phyloP scores from a whole-genome alignment of 75 land plant genomes.

The Cupressus sempervirens region DNA sequence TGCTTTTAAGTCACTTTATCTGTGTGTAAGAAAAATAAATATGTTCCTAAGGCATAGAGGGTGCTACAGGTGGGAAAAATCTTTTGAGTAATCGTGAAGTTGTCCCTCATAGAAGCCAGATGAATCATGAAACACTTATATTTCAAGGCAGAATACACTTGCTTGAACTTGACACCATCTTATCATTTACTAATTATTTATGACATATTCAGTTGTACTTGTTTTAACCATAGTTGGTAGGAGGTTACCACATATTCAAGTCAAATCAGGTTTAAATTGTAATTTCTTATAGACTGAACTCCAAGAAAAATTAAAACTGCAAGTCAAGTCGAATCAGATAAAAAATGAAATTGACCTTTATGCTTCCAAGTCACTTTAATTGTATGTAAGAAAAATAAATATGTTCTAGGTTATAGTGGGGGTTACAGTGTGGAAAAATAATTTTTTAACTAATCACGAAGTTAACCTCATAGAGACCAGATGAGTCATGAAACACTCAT shows the following conservation, averaged over 20 bases:
- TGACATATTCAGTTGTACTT: too few species aligned
- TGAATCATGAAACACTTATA: not conserved
- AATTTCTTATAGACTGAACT: not conserved
- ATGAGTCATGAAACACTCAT: not conserved
- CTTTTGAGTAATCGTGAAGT: not conserved
- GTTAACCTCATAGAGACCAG: not conserved
- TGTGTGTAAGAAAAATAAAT: not conserved
- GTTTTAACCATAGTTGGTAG: too few species aligned
- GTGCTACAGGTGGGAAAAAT: not conserved
- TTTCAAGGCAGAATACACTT: not conserved
- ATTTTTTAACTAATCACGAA: not conserved
- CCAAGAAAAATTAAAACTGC: too few species aligned
- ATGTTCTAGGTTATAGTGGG: not conserved
- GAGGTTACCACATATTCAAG: not conserved
- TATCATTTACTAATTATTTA: not conserved
- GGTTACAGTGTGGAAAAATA: not conserved
- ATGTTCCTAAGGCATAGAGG: not conserved
- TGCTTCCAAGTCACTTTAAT: not conserved
- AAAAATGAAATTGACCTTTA: not conserved
- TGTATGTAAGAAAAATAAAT: not conserved
- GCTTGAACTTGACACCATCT: not conserved
- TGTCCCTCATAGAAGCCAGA: not conserved
- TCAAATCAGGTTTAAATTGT: not conserved
- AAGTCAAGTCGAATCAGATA: too few species aligned
- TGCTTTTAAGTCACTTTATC: not conserved